Conservation (phyloP, 2,329 filamentous ascomycete genomes). For the Pyrenochaeta sp. region DNA sequence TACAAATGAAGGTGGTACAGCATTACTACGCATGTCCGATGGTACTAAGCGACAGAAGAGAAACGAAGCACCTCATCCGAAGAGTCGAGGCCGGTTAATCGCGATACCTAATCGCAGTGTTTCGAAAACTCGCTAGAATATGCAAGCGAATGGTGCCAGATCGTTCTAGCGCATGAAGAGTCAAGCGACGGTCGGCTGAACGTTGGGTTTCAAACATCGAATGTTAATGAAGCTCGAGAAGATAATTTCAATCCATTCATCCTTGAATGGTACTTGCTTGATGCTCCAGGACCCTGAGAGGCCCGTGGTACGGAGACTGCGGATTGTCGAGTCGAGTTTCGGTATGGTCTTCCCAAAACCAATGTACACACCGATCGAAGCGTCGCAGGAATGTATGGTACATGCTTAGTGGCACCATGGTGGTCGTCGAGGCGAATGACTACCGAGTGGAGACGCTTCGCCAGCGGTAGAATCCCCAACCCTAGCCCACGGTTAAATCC, state of each 20-base stretch:
- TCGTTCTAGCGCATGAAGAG: neutral
- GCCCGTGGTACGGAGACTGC: too few relatives aligned
- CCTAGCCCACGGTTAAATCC: conserved; percentile 9
- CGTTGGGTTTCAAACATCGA: neutral
- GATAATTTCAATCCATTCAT: too few relatives aligned
- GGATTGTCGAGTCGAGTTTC: too few relatives aligned
- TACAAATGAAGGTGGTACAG: neutral
- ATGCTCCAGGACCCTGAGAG: too few relatives aligned
- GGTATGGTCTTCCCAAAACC: too few relatives aligned
- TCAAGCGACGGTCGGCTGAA: neutral
- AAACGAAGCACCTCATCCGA: neutral
- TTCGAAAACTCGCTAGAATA: neutral
- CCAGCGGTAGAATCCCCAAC: neutral
- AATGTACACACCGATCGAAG: too few relatives aligned
- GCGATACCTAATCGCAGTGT: neutral
- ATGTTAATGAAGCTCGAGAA: too few relatives aligned
- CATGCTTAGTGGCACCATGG: too few relatives aligned
- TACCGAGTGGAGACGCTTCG: neutral
- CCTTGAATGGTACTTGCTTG: too few relatives aligned
- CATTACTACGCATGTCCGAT: neutral
- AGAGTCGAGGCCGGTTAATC: neutral
- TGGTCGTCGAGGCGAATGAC: too few relatives aligned
- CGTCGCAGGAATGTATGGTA: too few relatives aligned
- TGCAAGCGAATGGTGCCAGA: neutral
- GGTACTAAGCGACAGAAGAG: neutral